phyloP scores from a whole-genome alignment of 352 stramenopile species.

The Phytophthora boehmeriae region DNA sequence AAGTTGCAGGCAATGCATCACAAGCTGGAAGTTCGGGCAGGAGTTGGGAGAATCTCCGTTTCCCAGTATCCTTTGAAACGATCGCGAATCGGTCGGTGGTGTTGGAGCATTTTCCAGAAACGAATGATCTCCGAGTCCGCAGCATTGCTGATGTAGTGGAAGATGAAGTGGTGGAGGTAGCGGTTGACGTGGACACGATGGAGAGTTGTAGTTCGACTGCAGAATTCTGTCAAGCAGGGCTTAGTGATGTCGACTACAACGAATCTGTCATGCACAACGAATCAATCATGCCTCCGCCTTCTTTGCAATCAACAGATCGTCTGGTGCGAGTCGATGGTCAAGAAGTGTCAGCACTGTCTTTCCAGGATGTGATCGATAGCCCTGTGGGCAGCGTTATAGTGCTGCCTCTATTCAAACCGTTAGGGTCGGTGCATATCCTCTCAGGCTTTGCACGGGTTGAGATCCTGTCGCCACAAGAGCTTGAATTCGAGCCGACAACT shows the following conservation, averaged over 20 bases:
- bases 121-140: conserved; percentile 25
- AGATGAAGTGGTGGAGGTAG: conserved; percentile 9
- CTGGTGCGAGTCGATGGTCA: conserved; percentile 57
- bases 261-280: conserved; percentile 19
- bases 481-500: conserved; percentile 58
- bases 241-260: conserved; percentile 5
- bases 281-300: conserved; percentile 20
- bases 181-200: conserved; percentile 14
- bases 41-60: conserved; percentile 23
- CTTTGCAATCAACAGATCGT: conserved; percentile 44
- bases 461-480: conserved; percentile 50
- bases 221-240: conserved; percentile 7
- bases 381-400: conserved; percentile 45
- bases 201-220: conserved; percentile 12
- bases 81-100: conserved; percentile 32
- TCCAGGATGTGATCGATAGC: conserved; percentile 51
- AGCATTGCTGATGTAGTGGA: conserved; percentile 19
- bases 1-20: not conserved
- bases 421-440: conserved; percentile 42
- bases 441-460: conserved; percentile 67
- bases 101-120: conserved; percentile 30
- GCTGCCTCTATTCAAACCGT: conserved; percentile 54
- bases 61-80: conserved; percentile 36
- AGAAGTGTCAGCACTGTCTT: conserved; percentile 43
- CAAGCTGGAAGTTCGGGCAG: not conserved